Evolutionary conservation across 1,284 basidiomycete species (phyloP).

Genomic region (Agaricales sp.): DNA sequence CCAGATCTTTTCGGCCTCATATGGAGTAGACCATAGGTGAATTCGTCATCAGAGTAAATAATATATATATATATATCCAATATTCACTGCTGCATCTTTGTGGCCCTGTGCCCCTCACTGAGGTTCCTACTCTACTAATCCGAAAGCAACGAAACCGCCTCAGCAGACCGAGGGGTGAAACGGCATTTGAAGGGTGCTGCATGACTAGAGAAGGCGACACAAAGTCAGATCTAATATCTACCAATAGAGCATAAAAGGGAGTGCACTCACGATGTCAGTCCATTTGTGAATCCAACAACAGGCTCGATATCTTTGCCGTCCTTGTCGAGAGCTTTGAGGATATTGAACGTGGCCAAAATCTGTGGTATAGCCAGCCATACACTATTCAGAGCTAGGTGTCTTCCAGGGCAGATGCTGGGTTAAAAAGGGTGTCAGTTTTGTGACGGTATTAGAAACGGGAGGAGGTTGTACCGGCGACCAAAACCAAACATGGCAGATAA

Average conservation of each 20-base stretch:
- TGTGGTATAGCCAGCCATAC: not conserved
- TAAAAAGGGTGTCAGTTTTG: not conserved
- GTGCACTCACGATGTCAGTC: not conserved
- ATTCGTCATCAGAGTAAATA: too few relatives aligned
- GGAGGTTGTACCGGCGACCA: not conserved
- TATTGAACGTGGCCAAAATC: not conserved
- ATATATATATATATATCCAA: too few relatives aligned
- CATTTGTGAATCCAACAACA: conserved; percentile 9
- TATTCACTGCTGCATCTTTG: too few relatives aligned
- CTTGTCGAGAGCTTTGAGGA: not conserved
- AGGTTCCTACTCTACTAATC: too few relatives aligned
- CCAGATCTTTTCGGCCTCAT: too few relatives aligned
- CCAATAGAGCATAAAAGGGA: too few relatives aligned
- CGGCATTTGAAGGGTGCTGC: not conserved
- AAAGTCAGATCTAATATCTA: too few relatives aligned
- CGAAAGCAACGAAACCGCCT: not conserved
- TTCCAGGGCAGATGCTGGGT: not conserved
- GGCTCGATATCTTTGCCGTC: conserved; percentile 19
- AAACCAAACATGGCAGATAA: not conserved
- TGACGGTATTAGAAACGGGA: not conserved
- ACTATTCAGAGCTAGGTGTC: not conserved
- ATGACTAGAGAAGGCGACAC: too few relatives aligned
- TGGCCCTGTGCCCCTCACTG: too few relatives aligned
- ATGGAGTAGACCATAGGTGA: too few relatives aligned
- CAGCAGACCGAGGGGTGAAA: not conserved